Base-by-base conservation (phyloP, 257 asterid genomes). In the Nicotiana benthamiana region DNA sequence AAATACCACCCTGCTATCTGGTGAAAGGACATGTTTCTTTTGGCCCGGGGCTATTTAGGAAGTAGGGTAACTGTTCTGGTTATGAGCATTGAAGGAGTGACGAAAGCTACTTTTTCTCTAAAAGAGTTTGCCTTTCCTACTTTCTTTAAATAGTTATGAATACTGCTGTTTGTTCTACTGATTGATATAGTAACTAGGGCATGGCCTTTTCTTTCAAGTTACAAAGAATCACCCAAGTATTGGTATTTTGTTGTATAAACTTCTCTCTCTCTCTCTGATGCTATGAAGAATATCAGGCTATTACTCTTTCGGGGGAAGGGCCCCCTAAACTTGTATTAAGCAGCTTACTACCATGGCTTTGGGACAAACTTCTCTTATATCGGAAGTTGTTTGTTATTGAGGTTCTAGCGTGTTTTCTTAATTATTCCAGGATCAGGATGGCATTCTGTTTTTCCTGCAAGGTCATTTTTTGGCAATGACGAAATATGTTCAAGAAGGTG, bases 381-480 rank as follows among this genome's bases (percentile, higher is more conserved):
- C 11, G 12, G 28, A 17, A 76, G 67, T 9, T 9, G 12, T 40
- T 32, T 53, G 79, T 28, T 16, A 34, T 57, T 27, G n/a, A 6
- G 24, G 40, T 30, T 75, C 13, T 6, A 34, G 3, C 3, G 0
- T 9, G 20, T 22, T 65, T n/a, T 63, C 43, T 80, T 9, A 27
- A 8, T 20, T 22, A 20, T 75, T 83, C 87, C 91, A 91, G 97
- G 84, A 82, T 18, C 83, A 66, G 51, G 67, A 40, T 80, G 85
- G 77, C 84, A 79, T 53, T 65, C 78, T 65, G 86, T 75, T 20
- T 88, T 89, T 11, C 86, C 89, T 30, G 80, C 92, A 76, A 86
- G 32, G 68, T 83, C 92, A 32, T 85, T 87, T 86, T 72, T 74
- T 64, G 65, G 51, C 36, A 86, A 51, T 82, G 65, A 86, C 26